Base-by-base conservation (phyloP, 192 early-diverging fungal genomes). In the Jimgerdemannia flammicorona region DNA sequence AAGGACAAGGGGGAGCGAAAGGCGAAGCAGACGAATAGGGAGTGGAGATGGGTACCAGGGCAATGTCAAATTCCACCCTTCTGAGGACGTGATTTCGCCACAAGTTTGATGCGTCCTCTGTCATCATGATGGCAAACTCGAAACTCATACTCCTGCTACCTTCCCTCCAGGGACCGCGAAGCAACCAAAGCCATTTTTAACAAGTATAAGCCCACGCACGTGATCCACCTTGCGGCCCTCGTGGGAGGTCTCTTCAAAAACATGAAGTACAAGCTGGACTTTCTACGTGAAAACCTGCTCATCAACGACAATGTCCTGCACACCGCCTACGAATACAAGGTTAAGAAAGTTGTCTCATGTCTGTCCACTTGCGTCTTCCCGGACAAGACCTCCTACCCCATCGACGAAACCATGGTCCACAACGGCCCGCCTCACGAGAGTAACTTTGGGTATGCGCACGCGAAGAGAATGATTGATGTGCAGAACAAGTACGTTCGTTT, bases 281-380 rank as follows among this genome's bases (percentile, higher is more conserved):
- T 94, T 76, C 89, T 91, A 69, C 82, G 89, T 64, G 89, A 93
- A 70, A 95, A 95, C 83, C 82, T 88, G 84, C 79, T 90, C 66
- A 94, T 95, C 75, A 95, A 94, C 77, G 93, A 95, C 66, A 93
- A 95, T 74, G 84, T 95, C 40, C 71, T 94, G 43, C 83, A 88
- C 66, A 79, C 80, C 20, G 83, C 90, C 11, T 87, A 91, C 75
- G 81, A 84, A 75, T 83, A 78, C 80, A 86, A 87, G 90, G 91
- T 94, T 72, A 76, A 91, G 81, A 95, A 95, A 82, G 91, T 95
- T 68, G 91, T 95, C 19, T 95, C 93, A 2, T 95, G 93, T 78
- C 87, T 95, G 64, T 94, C 93, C 1, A 95, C 93, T 20, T 95
- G 93, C 81, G 88, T 95, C 64, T 95, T 95, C 82, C 93, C 93